Evolutionary conservation across 2,329 filamentous ascomycete genomes (phyloP).

Genomic region (Dendrostoma leiphaemia): DNA sequence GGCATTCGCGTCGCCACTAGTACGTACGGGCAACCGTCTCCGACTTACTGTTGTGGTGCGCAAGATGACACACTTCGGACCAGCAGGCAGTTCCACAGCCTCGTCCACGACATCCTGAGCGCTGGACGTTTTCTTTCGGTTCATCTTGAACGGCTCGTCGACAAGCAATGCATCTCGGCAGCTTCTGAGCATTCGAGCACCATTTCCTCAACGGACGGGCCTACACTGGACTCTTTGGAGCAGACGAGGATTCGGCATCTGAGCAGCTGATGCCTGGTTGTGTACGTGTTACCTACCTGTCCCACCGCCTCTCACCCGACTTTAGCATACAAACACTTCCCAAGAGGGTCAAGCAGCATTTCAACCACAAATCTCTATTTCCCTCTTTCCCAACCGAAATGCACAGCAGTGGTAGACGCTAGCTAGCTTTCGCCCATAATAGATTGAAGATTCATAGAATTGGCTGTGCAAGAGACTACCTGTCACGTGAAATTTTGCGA

Average conservation of each 20-base stretch:
- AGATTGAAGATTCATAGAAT: no score
- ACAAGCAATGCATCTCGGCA: background rate
- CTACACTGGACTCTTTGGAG: background rate
- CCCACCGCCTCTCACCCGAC: constrained; percentile 8
- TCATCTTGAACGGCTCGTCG: background rate
- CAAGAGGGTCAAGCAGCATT: background rate
- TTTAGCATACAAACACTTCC: background rate
- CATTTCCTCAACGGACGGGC: background rate
- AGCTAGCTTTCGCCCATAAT: background rate
- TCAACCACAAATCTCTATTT: background rate
- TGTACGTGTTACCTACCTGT: constrained; percentile 17
- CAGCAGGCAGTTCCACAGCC: constrained; percentile 15
- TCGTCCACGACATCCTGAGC: background rate
- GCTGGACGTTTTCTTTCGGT: background rate
- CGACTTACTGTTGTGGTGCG: constrained; percentile 19
- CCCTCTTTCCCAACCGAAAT: background rate
- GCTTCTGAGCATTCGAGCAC: background rate
- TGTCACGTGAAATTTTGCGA: background rate
- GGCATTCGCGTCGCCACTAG: constrained; percentile 18
- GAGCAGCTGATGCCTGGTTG: constrained; percentile 13
- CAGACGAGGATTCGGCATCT: background rate
- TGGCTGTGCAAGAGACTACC: no score
- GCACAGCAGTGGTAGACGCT: background rate
- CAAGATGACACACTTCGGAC: constrained; percentile 20
- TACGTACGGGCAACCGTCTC: constrained; percentile 19